Evolutionary conservation across 1,139 yeast species (phyloP), one percentile per base, ranked within the genome.

Genomic region (Scheffersomyces segobiensis): DNA sequence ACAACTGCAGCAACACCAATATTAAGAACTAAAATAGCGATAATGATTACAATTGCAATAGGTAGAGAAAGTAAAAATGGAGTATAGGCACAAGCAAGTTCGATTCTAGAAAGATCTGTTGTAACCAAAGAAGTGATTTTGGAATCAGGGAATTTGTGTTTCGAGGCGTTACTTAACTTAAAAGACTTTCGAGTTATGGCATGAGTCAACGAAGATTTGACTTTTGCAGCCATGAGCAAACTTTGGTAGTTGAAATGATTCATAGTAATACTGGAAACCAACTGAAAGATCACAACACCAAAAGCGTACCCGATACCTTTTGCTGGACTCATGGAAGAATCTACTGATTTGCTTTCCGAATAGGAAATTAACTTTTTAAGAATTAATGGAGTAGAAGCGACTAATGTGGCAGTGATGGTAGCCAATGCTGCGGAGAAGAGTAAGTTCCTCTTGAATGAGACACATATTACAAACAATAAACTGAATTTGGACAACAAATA

Each of bases 401-500:
- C 76, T 2, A 84, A 79, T 26, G 81, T 71, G 66, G 86, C 88
- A 14, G 85, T 78, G 69, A 87, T 88, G 4, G 93, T 87, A 32
- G 52, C 26, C 22, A 52, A 52, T 10, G 52, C 5, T 14, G 26
- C 50, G 3, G 50, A 14, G n/a, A 48, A 5, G 21, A 24, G 7
- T n/a, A 48, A 48, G 10, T 24, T 48, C 24, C 26, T 20, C 24
- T 21, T 48, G 50, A 21, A 48, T 14, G 50, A 17, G 17, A 48
- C 18, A 48, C 50, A 48, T 14, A 48, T 48, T 14, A 48, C 20
- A 17, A 48, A 48, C 26, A 48, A 48, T 48, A 48, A 8, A 19
- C 18, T 48, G 32, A 52, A 59, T 52, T 63, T 63, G 20, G 50
- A 14, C 6, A 70, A 59, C 42, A 58, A 55, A 60, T 71, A 72